Evolutionary conservation across 2,329 filamentous ascomycete genomes (phyloP).

Genomic region (Fusarium humuli): DNA sequence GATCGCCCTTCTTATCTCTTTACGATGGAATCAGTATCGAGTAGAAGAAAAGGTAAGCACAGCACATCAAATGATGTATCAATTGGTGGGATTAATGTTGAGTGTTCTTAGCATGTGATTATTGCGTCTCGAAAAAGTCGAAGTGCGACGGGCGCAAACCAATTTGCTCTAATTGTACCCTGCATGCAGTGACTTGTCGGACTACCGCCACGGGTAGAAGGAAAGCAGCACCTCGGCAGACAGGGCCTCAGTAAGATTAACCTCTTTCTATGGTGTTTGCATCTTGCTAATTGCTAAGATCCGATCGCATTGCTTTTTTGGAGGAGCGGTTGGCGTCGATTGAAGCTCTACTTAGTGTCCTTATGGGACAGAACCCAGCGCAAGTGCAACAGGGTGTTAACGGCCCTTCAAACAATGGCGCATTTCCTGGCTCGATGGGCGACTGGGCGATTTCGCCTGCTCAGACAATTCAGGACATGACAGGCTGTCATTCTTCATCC

Average conservation of each 20-base stretch:
- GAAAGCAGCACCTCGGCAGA: slow-evolving; percentile 12
- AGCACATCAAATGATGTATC: fast-evolving
- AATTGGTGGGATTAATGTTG: too few relatives aligned
- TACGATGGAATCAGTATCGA: slow-evolving; percentile 21
- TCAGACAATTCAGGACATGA: neutral
- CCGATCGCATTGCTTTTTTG: slow-evolving; percentile 25
- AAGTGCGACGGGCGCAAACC: slow-evolving; percentile 55
- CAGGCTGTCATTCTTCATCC: neutral
- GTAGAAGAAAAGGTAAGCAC: slow-evolving; percentile 37
- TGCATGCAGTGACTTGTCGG: slow-evolving; percentile 51
- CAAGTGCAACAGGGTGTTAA: neutral
- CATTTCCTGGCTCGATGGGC: neutral
- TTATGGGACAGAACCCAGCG: neutral
- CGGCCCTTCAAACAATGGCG: neutral
- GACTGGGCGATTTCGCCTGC: neutral
- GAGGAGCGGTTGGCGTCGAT: slow-evolving; percentile 38
- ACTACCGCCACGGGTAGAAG: slow-evolving; percentile 23
- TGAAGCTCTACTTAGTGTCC: slow-evolving; percentile 25
- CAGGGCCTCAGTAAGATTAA: slow-evolving; percentile 1
- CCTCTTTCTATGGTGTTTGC: too few relatives aligned
- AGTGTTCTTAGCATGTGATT: slow-evolving; percentile 48
- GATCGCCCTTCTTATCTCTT: neutral
- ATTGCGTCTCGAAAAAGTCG: slow-evolving; percentile 55
- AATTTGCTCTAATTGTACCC: slow-evolving; percentile 53
- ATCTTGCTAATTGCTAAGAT: slow-evolving; percentile 11